Base-by-base conservation (phyloP, 306 rosid genomes). In the Hippophae gyantsensis region DNA sequence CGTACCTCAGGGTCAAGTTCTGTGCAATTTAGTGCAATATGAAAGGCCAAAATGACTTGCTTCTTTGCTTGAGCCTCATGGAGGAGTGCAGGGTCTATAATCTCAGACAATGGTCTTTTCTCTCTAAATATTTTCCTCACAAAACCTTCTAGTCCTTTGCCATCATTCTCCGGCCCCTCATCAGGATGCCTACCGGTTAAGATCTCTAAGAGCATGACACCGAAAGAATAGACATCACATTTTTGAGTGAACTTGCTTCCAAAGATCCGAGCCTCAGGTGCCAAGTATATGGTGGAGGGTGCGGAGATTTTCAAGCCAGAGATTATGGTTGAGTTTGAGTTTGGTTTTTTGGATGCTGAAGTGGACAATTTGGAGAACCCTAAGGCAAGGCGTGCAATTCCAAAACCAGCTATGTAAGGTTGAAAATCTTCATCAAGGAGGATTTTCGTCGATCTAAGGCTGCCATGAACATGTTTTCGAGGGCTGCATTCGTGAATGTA, bases 21-120 rank as follows among this genome's bases (percentile, higher is more conserved):
- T 6, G 94, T 88, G 77, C 90, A 85, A 60, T 75, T 85, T 3
- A 89, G 76, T 23, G 94, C 94, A 65, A 85, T 62, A 50, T 89
- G 90, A 63, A 89, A 81, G 6, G 76, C 74, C 43, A 82, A 76
- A 65, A 79, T 66, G 9, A 85, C 86, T 72, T 85, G 89, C 59
- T 81, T 85, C 72, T 81, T 89, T 8, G 94, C 88, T 62, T 79
- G 45, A 49, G 77, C 78, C 75, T 83, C 83, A 0, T 72, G 82
- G 42, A 83, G 65, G 65, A 89, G 83, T 32, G 72, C 72, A 6
- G 80, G 83, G 78, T 89, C 96, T 62, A 85, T 71, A 61, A 83
- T 74, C 82, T 89, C 89, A 0, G 78, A 79, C 57, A 85, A 67
- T 2, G 90, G 86, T 6, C 58, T 71, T 50, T 89, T 83, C 62